Conservation (phyloP, 805 yeast genomes). For the Myxozyma nipponensis region DNA sequence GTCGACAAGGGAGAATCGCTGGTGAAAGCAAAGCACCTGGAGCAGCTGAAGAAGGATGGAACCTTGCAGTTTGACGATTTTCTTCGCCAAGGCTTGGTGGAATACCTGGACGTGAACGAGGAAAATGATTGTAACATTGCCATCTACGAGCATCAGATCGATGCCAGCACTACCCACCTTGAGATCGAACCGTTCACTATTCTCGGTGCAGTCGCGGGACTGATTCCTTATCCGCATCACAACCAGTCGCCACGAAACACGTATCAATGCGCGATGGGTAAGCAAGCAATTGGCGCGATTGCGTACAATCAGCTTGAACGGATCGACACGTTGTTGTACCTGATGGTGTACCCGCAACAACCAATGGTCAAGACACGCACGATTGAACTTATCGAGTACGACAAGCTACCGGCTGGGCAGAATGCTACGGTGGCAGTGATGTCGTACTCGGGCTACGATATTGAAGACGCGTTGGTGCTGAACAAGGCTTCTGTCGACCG, state of each 20-base stretch:
- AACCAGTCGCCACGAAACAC: conserved; percentile 99
- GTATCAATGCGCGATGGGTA: conserved; percentile 99
- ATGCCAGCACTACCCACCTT: conserved; percentile 66
- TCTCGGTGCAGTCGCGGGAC: conserved; percentile 94
- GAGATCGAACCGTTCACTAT: conserved; percentile 95
- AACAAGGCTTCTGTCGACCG: conserved; percentile 92
- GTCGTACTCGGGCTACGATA: conserved; percentile 99
- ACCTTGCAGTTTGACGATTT: conserved; percentile 88
- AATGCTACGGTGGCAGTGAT: conserved; percentile 98
- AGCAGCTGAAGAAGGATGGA: conserved; percentile 53
- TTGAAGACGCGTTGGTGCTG: conserved; percentile 94
- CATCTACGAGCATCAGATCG: conserved; percentile 66
- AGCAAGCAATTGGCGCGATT: conserved; percentile 99
- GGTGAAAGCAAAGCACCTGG: conserved; percentile 69
- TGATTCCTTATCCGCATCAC: conserved; percentile 99
- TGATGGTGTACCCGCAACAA: conserved; percentile 99
- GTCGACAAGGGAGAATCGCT: conserved; percentile 67
- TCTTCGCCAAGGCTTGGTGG: conserved; percentile 79
- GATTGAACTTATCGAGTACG: conserved; percentile 90
- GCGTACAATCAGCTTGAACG: conserved; percentile 95
- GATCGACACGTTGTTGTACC: conserved; percentile 86
- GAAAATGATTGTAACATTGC: conserved; percentile 94
- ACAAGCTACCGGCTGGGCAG: conserved; percentile 97
- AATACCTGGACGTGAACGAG: conserved; percentile 94
- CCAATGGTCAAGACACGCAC: conserved; percentile 99